Evolutionary conservation across 2,329 filamentous ascomycete genomes (phyloP).

Genomic region (Aspergillus sp.): DNA sequence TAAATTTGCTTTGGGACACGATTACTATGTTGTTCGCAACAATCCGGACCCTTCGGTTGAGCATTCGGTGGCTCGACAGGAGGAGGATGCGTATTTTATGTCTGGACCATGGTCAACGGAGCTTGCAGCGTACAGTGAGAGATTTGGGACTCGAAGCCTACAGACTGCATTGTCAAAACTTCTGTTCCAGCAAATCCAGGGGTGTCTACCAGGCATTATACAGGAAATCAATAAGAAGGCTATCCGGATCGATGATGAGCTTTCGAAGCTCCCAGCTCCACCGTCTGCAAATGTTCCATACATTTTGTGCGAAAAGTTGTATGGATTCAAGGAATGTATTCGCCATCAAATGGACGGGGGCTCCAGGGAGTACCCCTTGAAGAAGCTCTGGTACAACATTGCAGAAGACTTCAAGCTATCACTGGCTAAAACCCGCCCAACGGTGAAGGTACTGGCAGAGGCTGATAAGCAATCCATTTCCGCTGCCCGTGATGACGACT

Average conservation of each 20-base stretch:
- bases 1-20: constrained; percentile 66
- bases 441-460: constrained; percentile 28
- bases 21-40: constrained; percentile 74
- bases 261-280: constrained; percentile 64
- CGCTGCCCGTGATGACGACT: constrained; percentile 18
- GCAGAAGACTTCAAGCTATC: constrained; percentile 54
- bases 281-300: constrained; percentile 65
- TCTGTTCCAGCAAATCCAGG: constrained; percentile 49
- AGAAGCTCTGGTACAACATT: constrained; percentile 45
- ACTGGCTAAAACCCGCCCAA: constrained; percentile 46
- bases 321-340: constrained; percentile 57
- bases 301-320: constrained; percentile 61
- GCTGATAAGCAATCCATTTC: constrained; percentile 40
- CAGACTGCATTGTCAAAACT: constrained; percentile 50
- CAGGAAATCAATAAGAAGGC: constrained; percentile 50
- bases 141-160: constrained; percentile 55
- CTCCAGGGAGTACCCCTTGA: constrained; percentile 39
- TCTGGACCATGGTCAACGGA: constrained; percentile 47
- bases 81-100: constrained; percentile 55
- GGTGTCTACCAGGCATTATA: constrained; percentile 35
- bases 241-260: constrained; percentile 52
- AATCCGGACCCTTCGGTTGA: constrained; percentile 46
- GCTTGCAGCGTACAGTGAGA: constrained; percentile 39
- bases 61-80: constrained; percentile 48
- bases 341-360: constrained; percentile 56